Evolutionary conservation across 371 early-diverging fungal genomes (phyloP), one percentile per base, ranked within the genome.

Genomic region (Rhizopus microsporus): DNA sequence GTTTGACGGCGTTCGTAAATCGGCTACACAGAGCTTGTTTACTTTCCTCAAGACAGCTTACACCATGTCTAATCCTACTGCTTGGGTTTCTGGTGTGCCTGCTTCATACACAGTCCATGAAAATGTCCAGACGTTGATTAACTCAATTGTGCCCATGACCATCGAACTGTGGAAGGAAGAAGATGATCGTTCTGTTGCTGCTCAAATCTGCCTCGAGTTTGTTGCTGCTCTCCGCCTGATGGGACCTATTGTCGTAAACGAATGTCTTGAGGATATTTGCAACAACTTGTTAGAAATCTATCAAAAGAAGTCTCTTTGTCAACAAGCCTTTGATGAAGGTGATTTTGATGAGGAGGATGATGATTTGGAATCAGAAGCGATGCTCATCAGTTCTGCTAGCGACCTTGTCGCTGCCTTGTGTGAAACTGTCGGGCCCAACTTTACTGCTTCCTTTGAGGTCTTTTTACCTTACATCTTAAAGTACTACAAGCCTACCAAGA

Each of bases 381-480:
- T 92, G 38, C 71, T 94, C 38, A 88, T 94, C 45, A 82, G 83
- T 48, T 77, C 87, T 5, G 91, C 94, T 3, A 85, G 89, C 34
- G 95, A 95, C 69, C 72, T 93, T 38, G 86, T 93, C 45, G 90
- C 88, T 30, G 88, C 87, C 15, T 59, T 94, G 47, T 85, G 92
- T 45, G 76, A 73, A 33, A 88, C 85, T 4, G 68, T 94, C 47
- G 93, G 92, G 10, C 72, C 84, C 2, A 79, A 75, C 42, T 95
- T 92, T 61, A 74, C 76, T n/a, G 71, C 76, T 0, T 85, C 82
- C 69, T 84, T 90, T 63, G 72, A 82, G 48, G 77, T 80, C 9
- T 93, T 91, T 65, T 66, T 90, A 54, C 93, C 92, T 13, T 78
- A 82, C 29, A 86, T 94, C 45, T 63, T 75, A 40, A 88, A 84